These are phyloP conservation scores for Fusarium sp. DNA, from an alignment of 2,329 filamentous ascomycete genomes.

Conservation along the genomic window DNA sequence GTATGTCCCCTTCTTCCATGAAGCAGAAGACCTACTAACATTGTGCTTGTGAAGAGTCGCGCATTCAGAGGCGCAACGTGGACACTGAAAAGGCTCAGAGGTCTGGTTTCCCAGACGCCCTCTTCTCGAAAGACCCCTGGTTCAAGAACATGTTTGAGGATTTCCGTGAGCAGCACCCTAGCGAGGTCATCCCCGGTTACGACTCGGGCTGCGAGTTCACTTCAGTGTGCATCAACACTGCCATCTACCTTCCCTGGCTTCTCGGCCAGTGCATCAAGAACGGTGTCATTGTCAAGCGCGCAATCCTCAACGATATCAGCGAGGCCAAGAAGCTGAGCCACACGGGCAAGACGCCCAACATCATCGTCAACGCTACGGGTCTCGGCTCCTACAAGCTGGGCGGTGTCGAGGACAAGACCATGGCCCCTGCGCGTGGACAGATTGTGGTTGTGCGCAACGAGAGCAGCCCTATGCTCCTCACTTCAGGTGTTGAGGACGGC, in stretches of 20 bases:
- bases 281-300: conserved; percentile 76
- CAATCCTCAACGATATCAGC: conserved; percentile 73
- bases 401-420: conserved; percentile 79
- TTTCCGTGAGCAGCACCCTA: conserved; percentile 70
- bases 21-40: conserved; percentile 10
- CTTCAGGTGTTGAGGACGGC: conserved; percentile 80
- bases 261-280: conserved; percentile 81
- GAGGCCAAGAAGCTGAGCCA: conserved; percentile 70
- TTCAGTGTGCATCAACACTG: conserved; percentile 91
- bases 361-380: conserved; percentile 89
- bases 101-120: conserved; percentile 65
- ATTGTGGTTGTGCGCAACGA: conserved; percentile 86
- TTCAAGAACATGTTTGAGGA: conserved; percentile 78
- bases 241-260: conserved; percentile 89
- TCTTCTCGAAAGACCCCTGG: conserved; percentile 77
- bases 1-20: conserved; percentile 49
- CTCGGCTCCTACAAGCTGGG: conserved; percentile 80
- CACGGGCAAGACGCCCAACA: conserved; percentile 67
- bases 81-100: conserved; percentile 59
- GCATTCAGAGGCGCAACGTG: conserved; percentile 68
- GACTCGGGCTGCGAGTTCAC: conserved; percentile 82
- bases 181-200: conserved; percentile 71
- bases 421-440: conserved; percentile 85
- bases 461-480: conserved; percentile 74
- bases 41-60: conserved; percentile 52